A percentile compares a stretch with the other conserved stretches of the same genome.
Evolutionary conservation across 2,329 filamentous ascomycete genomes (phyloP).

Genomic region (Hymenoscyphus scutula): DNA sequence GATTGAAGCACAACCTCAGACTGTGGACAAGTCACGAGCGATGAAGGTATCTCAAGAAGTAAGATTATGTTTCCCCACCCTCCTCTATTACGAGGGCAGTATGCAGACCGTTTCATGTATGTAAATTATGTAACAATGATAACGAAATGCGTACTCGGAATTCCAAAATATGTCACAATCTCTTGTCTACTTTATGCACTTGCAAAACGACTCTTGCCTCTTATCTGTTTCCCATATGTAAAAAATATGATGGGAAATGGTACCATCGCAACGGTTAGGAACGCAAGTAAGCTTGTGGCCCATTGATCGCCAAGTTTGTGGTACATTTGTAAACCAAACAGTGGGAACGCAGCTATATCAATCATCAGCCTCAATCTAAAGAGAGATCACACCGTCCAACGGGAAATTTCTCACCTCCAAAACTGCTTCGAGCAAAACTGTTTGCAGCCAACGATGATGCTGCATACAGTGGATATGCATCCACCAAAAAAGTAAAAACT

Average conservation of each 20-base stretch:
- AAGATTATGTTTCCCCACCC: conserved; percentile 11
- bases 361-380: conserved; percentile 23
- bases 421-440: conserved; percentile 72
- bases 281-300: conserved; percentile 61
- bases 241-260: conserved; percentile 65
- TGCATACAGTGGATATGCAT: conserved; percentile 73
- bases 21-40: conserved; percentile 10
- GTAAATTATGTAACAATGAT: conserved; percentile 7
- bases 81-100: not conserved
- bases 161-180: not conserved
- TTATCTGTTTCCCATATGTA: conserved; percentile 56
- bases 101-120: conserved; percentile 4
- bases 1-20: conserved; percentile 14
- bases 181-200: not conserved
- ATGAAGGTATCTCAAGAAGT: conserved; percentile 3
- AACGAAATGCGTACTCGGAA: not conserved
- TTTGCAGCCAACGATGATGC: conserved; percentile 81
- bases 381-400: conserved; percentile 6
- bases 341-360: conserved; percentile 64
- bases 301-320: conserved; percentile 66
- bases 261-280: conserved; percentile 59
- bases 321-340: conserved; percentile 76
- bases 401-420: conserved; percentile 49
- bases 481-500: conserved; percentile 80
- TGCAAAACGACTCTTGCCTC: conserved; percentile 51